phyloP scores from a whole-genome alignment of 2,329 filamentous ascomycete genomes.

The Falciphora oryzae region DNA sequence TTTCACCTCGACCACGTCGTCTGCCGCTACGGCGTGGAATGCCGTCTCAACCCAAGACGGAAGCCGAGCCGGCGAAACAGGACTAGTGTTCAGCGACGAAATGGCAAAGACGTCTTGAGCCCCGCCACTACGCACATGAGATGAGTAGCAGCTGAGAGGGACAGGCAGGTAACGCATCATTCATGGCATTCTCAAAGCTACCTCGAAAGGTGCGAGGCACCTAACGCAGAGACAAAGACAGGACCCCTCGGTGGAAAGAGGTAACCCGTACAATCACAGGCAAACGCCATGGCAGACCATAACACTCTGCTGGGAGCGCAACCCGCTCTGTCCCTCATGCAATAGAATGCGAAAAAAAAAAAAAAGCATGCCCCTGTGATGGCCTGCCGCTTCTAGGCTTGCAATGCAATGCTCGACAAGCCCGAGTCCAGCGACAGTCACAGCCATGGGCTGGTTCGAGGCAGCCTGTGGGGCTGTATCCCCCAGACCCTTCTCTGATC shows the following conservation, averaged over 20 bases:
- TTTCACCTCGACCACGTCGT: conserved; percentile 50
- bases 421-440: not conserved
- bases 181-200: not conserved
- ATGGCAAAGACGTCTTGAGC: conserved; percentile 16
- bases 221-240: not conserved
- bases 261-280: not conserved
- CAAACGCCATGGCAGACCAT: not conserved
- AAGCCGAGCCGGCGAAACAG: conserved; percentile 42
- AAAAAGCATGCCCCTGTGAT: not conserved
- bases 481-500: conserved; percentile 4
- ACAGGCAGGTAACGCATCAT: not conserved
- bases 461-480: not conserved
- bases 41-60: conserved; percentile 47
- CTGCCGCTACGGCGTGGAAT: conserved; percentile 26
- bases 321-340: not conserved
- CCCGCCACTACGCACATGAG: too few relatives aligned
- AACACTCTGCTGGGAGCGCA: not conserved
- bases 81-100: conserved; percentile 40
- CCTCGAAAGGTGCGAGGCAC: not conserved
- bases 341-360: not conserved
- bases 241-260: not conserved
- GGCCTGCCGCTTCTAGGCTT: not conserved
- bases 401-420: not conserved
- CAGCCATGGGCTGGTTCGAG: not conserved
- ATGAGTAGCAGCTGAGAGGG: too few relatives aligned